Base-by-base conservation (phyloP, 2,329 filamentous ascomycete genomes). In the Aspergillus caelatus region DNA sequence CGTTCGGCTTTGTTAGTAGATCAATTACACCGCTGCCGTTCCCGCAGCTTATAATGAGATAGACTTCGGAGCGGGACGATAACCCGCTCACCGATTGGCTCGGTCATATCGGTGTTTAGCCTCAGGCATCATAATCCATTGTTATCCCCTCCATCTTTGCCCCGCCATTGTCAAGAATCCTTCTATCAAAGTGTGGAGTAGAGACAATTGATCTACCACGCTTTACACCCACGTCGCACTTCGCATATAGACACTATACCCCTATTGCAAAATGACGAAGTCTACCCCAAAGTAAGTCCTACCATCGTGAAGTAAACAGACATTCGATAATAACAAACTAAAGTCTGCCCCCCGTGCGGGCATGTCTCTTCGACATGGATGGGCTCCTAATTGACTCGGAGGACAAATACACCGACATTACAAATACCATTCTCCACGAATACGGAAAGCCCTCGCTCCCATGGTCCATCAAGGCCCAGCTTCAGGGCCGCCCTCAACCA, bases 321-420 rank as follows among this genome's bases (percentile, higher is more conserved):
- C 26, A 56, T 23, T 9, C 30, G 52, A 52, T 55, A 60, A 60
- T n/a, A 9, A 16, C 46, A 30, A 50, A 52, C 28, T 11, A 19
- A 34, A 92, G 90, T 75, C 89, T 93, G 78, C 91, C 92, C 23
- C 88, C 90, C 54, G 85, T 98, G 63, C 87, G 93, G 70, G 95
- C 94, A 70, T 97, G 94, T 79, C 89, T 99, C 68, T 98, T 99
- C 78, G 95, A 99, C 83, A 97, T 98, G 94, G 95, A 99, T 79
- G 95, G 95, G 65, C 89, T 99, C 41, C 87, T 99, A 23, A 91
- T 99, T 75, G 89, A 98, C 79, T 93, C 92, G 39, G 95, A 98
- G 82, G 95, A 98, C 74, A 82, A 88, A 63, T 98, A 98, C 83
- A 95, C 93, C 0, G 76, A 86, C 30, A 91, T 91, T 79, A 91